Percentiles rank a stretch among this genome's conserved stretches.
phyloP scores from a whole-genome alignment of 495 filamentous ascomycete genomes.

The Penicillium robsamsonii region DNA sequence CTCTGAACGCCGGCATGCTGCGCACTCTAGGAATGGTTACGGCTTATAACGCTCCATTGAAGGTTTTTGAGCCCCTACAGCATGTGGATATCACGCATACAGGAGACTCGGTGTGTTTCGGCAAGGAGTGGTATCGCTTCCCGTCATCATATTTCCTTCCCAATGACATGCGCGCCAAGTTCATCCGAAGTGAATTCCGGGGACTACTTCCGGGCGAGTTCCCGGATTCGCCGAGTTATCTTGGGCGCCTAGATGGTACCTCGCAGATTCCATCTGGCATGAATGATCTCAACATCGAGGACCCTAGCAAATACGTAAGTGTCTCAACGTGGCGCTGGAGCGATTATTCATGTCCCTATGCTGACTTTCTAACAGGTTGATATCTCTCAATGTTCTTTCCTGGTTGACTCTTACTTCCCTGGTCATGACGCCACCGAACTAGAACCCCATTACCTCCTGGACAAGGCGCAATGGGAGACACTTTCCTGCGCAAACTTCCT shows the following conservation, averaged over 20 bases:
- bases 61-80: conserved; percentile 64
- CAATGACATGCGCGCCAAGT: conserved; percentile 72
- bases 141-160: conserved; percentile 92
- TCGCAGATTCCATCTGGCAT: conserved; percentile 80
- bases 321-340: too few relatives aligned
- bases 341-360: too few relatives aligned
- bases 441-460: conserved; percentile 73
- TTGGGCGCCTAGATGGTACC: conserved; percentile 67
- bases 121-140: conserved; percentile 98
- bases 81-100: conserved; percentile 43
- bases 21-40: conserved; percentile 78
- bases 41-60: conserved; percentile 82
- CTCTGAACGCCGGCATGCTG: conserved; percentile 62
- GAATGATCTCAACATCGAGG: conserved; percentile 90
- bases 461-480: conserved; percentile 68
- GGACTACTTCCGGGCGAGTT: conserved; percentile 93
- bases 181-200: conserved; percentile 83
- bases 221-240: conserved; percentile 60
- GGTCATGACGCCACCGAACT: conserved; percentile 49
- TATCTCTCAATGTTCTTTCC: conserved; percentile 70
- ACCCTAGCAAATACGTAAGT: conserved; percentile 81
- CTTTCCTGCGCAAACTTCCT: conserved; percentile 75
- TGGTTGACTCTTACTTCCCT: conserved; percentile 85
- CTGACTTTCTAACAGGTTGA: conserved; percentile 53
- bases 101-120: conserved; percentile 79